A percentile compares a stretch with the other conserved stretches of the same genome.
phyloP scores from a whole-genome alignment of 352 stramenopile genomes.

The Globisporangium uncinulatum region DNA sequence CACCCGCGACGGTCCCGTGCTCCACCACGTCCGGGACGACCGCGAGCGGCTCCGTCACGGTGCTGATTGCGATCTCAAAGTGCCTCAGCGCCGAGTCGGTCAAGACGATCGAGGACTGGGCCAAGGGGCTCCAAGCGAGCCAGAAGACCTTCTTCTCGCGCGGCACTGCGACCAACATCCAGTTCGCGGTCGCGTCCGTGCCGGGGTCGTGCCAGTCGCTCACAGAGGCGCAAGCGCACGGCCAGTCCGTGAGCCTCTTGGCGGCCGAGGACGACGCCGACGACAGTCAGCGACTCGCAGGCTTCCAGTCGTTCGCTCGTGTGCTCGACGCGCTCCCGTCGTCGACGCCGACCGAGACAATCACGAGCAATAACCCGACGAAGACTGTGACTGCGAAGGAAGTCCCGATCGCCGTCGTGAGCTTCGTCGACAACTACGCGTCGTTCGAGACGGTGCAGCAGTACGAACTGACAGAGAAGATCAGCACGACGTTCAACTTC shows the following conservation, averaged over 20 bases:
- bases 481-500: slow-evolving; percentile 15
- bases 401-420: slow-evolving; percentile 11
- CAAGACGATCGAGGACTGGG: slow-evolving; percentile 32
- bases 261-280: background rate
- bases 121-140: background rate
- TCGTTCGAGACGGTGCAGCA: slow-evolving; percentile 9
- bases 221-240: slow-evolving; percentile 23
- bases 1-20: background rate
- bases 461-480: slow-evolving; percentile 12
- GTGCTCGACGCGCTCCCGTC: slow-evolving; percentile 7
- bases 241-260: slow-evolving; percentile 7
- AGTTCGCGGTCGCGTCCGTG: slow-evolving; percentile 7
- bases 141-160: slow-evolving; percentile 8
- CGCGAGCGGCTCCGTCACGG: slow-evolving; percentile 12
- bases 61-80: slow-evolving; percentile 57
- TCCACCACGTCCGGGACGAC: slow-evolving; percentile 1
- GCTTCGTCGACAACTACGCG: slow-evolving; percentile 11
- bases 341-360: background rate
- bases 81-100: slow-evolving; percentile 33
- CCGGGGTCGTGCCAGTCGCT: slow-evolving; percentile 32
- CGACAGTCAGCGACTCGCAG: slow-evolving; percentile 2
- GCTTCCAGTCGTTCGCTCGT: slow-evolving; percentile 4
- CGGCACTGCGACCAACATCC: background rate
- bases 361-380: background rate
- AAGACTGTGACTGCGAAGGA: background rate